A percentile compares a stretch with the other conserved stretches of the same genome.
Conservation (phyloP, 2,329 filamentous ascomycete species). For the Diaporthe eres region DNA sequence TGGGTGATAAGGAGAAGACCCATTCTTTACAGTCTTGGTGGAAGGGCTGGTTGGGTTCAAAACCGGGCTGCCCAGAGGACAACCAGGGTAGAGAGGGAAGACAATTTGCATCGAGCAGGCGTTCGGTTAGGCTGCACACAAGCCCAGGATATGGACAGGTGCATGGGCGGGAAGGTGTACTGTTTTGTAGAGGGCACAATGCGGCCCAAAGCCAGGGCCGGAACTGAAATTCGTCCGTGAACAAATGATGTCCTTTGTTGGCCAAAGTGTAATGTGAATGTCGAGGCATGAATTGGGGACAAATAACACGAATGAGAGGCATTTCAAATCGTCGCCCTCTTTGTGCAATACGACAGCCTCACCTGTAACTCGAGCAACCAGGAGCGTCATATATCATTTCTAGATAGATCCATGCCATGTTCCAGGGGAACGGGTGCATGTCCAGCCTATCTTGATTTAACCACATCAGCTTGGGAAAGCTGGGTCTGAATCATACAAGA, state of each 20-base stretch:
- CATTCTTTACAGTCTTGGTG: background rate
- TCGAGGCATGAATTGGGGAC: background rate
- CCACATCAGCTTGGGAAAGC: background rate
- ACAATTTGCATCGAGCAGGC: slow-evolving; percentile 37
- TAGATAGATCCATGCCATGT: background rate
- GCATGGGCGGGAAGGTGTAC: background rate
- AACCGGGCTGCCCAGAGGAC: background rate
- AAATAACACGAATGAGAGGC: background rate
- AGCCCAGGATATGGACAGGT: background rate
- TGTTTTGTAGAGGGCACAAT: background rate
- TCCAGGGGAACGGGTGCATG: background rate
- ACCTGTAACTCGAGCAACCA: background rate
- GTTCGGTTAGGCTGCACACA: slow-evolving; percentile 26
- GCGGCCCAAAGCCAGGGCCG: background rate
- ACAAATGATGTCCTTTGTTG: background rate
- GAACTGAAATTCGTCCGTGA: background rate
- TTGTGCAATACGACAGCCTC: background rate
- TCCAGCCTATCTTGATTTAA: background rate
- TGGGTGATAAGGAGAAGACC: background rate
- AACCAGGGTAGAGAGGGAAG: background rate
- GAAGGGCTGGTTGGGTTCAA: background rate
- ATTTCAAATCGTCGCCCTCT: background rate
- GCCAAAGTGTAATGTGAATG: background rate
- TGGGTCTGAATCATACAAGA: background rate
- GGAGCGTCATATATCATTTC: background rate